Percentiles rank a stretch among this genome's conserved stretches.
Evolutionary conservation across 768 basidiomycete genomes (phyloP).

Genomic region (Lentinula aciculospora): DNA sequence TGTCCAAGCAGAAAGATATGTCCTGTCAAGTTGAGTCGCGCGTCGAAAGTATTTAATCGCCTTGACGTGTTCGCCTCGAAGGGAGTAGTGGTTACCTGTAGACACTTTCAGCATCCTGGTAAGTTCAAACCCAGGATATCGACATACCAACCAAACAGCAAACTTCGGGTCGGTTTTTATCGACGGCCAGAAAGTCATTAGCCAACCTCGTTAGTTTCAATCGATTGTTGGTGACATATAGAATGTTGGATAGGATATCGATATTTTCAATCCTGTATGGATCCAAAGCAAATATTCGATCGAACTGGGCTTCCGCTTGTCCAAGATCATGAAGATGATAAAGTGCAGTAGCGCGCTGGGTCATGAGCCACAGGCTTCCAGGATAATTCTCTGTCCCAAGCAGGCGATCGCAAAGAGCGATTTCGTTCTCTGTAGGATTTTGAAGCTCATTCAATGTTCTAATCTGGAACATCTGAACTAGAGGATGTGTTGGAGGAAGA

Average conservation of each 20-base stretch:
- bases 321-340: constrained; percentile 93
- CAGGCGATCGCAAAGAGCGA: constrained; percentile 75
- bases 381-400: constrained; percentile 71
- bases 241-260: constrained; percentile 93
- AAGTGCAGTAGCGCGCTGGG: constrained; percentile 76
- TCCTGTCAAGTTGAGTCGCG: constrained; percentile 91
- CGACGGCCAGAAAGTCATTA: constrained; percentile 82
- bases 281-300: constrained; percentile 72
- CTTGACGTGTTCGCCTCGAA: constrained; percentile 91
- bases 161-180: constrained; percentile 92
- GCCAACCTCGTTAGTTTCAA: constrained; percentile 88
- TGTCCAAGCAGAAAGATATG: constrained; percentile 96
- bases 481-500: constrained; percentile 38
- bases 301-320: constrained; percentile 81
- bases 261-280: constrained; percentile 92
- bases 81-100: constrained; percentile 94
- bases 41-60: constrained; percentile 93
- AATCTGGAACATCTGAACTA: constrained; percentile 73
- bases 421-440: constrained; percentile 81
- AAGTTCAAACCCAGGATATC: not conserved
- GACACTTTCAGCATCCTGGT: not conserved
- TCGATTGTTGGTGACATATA: constrained; percentile 90
- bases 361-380: constrained; percentile 79
- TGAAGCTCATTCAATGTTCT: constrained; percentile 88
- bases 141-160: constrained; percentile 89